Base-by-base conservation (phyloP, 768 basidiomycete species). In the Chiua virens region DNA sequence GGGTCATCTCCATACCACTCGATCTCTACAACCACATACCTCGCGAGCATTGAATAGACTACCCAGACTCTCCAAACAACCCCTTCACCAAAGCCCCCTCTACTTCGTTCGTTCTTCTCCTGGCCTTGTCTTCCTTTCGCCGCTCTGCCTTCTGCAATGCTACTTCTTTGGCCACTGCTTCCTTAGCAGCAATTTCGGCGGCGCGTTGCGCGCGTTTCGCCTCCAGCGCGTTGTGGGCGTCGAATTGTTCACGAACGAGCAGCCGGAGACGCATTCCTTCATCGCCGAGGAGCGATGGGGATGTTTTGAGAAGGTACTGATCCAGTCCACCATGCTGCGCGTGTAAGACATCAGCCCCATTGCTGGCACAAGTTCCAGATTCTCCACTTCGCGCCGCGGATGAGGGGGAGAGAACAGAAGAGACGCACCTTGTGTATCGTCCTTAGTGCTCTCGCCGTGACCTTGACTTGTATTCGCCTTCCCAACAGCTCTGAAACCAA, bases 391-490 rank as follows among this genome's bases (percentile, higher is more conserved):
- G 32, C 32, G 15, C 32, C 8, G 11, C 11, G 8, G 30, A 30
- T 13, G 25, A 30, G 11, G 34, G 14, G 32, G 34, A 37, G 23
- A 22, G 8, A 23, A 18, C 20, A 20, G 5, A 5, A 22, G 17
- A 14, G 13, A 56, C 73, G 18, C 52, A 89, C 89, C 80, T 92
- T 94, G 63, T 90, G 84, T 40, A 95, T 89, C 8, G 88, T 91
- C 67, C 79, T 81, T 62, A 95, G 65, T 4, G 89, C 89, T 23
- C 86, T 71, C 25, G 87, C 82, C 1, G 91, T 89, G 46, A 93
- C 68, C 61, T 89, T 89, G 23, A 92, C 71, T 45, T 75, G 74
- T 5, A 95, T 62, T 39, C 72, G 72, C 45, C 76, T 67, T 27
- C 78, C 81, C 32, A 92, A 69, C 8, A 81, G 70, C 14, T 87